Evolutionary conservation across 2,329 filamentous ascomycete genomes (phyloP).

Genomic region (Cytospora schulzeri): DNA sequence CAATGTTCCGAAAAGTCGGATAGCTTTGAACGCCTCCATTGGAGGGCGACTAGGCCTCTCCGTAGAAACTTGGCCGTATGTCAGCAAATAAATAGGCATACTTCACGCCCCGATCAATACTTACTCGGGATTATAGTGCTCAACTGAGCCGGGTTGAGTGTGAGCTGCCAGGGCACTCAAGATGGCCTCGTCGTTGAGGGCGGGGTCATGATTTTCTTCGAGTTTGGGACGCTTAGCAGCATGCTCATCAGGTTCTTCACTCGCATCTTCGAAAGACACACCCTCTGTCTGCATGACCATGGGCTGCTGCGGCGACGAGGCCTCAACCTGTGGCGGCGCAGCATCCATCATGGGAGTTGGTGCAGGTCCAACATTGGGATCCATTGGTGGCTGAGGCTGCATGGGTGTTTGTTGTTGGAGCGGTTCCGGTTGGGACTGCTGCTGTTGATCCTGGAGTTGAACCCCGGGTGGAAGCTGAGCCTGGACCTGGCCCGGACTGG

Average conservation of each 20-base stretch:
- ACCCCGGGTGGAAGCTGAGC: slow-evolving; percentile 4
- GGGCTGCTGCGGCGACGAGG: slow-evolving; percentile 33
- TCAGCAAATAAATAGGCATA: background rate
- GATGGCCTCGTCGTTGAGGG: slow-evolving; percentile 52
- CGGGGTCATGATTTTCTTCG: slow-evolving; percentile 39
- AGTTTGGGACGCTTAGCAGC: slow-evolving; percentile 45
- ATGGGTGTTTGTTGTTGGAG: slow-evolving; percentile 23
- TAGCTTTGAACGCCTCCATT: background rate
- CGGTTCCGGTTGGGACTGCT: slow-evolving; percentile 10
- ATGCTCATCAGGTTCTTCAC: slow-evolving; percentile 38
- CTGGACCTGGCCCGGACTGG: slow-evolving; percentile 16
- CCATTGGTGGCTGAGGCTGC: slow-evolving; percentile 27
- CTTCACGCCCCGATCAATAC: slow-evolving; percentile 27
- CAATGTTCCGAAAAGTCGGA: background rate
- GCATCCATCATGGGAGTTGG: slow-evolving; percentile 26
- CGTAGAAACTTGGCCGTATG: slow-evolving; percentile 14
- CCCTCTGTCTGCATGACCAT: slow-evolving; percentile 35
- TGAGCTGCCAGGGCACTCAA: slow-evolving; percentile 49
- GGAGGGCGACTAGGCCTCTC: slow-evolving; percentile 18
- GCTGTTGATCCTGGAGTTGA: slow-evolving; percentile 12
- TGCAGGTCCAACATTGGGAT: slow-evolving; percentile 25
- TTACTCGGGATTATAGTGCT: slow-evolving; percentile 48
- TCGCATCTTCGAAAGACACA: slow-evolving; percentile 23
- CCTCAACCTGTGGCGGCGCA: slow-evolving; percentile 29
- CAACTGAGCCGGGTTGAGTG: slow-evolving; percentile 40